Conservation (phyloP, 2,329 filamentous ascomycete genomes). For the Fusarium globosum region DNA sequence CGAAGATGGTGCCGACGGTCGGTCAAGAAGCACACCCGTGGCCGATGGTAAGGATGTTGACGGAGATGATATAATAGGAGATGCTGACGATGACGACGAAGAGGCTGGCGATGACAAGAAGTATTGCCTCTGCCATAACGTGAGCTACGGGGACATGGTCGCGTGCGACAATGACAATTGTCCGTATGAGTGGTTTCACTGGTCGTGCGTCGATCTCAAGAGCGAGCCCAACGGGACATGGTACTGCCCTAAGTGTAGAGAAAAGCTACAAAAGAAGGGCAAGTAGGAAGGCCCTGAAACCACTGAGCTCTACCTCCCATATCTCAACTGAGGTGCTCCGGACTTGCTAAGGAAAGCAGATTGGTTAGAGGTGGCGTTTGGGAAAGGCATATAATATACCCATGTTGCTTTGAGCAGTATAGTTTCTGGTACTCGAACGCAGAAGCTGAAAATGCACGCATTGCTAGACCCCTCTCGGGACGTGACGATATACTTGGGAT, state of each 20-base stretch:
- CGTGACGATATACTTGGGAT: background rate
- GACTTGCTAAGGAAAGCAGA: background rate
- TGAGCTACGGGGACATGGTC: slow-evolving; percentile 89
- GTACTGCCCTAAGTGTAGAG: slow-evolving; percentile 73
- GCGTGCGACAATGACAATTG: slow-evolving; percentile 87
- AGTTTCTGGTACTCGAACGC: background rate
- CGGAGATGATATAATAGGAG: slow-evolving; percentile 66
- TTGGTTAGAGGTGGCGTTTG: slow-evolving; percentile 24
- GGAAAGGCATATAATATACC: slow-evolving; percentile 33
- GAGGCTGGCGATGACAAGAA: slow-evolving; percentile 82
- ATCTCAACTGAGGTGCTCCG: background rate
- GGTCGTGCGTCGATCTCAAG: slow-evolving; percentile 77
- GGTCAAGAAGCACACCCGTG: slow-evolving; percentile 48
- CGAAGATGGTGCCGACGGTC: slow-evolving; percentile 54
- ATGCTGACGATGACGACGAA: slow-evolving; percentile 69
- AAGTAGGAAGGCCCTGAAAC: slow-evolving; percentile 38
- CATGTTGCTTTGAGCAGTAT: slow-evolving; percentile 20
- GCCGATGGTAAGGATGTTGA: slow-evolving; percentile 54
- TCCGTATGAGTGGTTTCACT: slow-evolving; percentile 89
- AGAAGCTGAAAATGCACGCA: slow-evolving; percentile 4
- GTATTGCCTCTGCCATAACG: slow-evolving; percentile 85
- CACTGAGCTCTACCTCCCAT: background rate
- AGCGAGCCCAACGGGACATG: slow-evolving; percentile 75
- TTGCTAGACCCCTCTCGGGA: background rate
- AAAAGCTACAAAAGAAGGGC: slow-evolving; percentile 60